These are phyloP conservation scores for Botrytis squamosa DNA, from an alignment of 2,329 filamentous ascomycete species.

Conservation along the genomic window DNA sequence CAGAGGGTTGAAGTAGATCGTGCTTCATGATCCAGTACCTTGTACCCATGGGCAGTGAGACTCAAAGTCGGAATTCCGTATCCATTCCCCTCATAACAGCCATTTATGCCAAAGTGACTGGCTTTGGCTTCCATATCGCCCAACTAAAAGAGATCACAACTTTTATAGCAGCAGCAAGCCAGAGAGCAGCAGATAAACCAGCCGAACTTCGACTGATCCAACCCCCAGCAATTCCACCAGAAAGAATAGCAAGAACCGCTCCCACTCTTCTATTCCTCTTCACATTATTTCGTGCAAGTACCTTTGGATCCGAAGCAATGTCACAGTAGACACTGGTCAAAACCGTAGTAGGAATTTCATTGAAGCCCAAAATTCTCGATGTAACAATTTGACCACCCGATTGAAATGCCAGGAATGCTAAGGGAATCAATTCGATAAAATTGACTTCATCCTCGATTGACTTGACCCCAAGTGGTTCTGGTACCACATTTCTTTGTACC, in stretches of 20 bases:
- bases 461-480: slow-evolving; percentile 43
- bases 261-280: slow-evolving; percentile 53
- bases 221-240: slow-evolving; percentile 55
- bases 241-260: slow-evolving; percentile 51
- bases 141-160: slow-evolving; percentile 55
- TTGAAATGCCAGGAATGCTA: slow-evolving; percentile 62
- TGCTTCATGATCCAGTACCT: not conserved
- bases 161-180: slow-evolving; percentile 51
- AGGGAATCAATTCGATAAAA: slow-evolving; percentile 46
- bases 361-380: slow-evolving; percentile 67
- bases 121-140: slow-evolving; percentile 55
- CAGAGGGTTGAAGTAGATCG: not conserved
- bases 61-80: not conserved
- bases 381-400: slow-evolving; percentile 76
- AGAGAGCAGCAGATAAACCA: slow-evolving; percentile 52
- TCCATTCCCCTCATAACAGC: not conserved
- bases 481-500: slow-evolving; percentile 48
- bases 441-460: slow-evolving; percentile 36
- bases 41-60: not conserved
- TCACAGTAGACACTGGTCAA: slow-evolving; percentile 82
- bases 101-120: slow-evolving; percentile 9
- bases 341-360: slow-evolving; percentile 73
- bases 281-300: slow-evolving; percentile 48
- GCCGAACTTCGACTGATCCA: slow-evolving; percentile 51
- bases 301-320: slow-evolving; percentile 63